Percentiles rank a stretch among this genome's conserved stretches.
These are phyloP conservation scores for Globisporangium iwayamae DNA, from an alignment of 352 stramenopile species.

Conservation along the genomic window DNA sequence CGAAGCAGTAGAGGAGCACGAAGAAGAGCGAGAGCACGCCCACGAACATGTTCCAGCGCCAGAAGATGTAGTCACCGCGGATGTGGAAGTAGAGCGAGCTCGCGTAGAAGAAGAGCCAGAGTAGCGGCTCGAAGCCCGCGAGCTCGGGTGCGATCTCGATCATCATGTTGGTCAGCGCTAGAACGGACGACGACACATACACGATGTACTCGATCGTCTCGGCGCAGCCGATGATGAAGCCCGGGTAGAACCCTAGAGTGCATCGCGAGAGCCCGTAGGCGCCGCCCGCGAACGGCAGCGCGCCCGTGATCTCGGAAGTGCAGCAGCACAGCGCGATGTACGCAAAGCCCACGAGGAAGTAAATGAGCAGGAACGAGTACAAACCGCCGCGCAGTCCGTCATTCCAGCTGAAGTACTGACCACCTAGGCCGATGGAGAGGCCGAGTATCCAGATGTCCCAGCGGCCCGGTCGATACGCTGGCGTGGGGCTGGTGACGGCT, in stretches of 20 bases:
- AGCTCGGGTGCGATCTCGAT: conserved; percentile 14
- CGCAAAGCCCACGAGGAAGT: conserved; percentile 21
- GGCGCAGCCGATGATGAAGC: conserved; percentile 30
- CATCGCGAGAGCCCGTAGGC: conserved; percentile 31
- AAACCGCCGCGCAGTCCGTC: conserved; percentile 21
- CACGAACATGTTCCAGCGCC: conserved; percentile 27
- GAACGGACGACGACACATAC: conserved; percentile 24
- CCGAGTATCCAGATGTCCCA: conserved; percentile 49
- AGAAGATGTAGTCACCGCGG: conserved; percentile 27
- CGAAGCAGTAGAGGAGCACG: conserved; percentile 29
- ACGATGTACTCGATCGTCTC: conserved; percentile 35
- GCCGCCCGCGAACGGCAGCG: conserved; percentile 31
- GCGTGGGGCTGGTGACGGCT: conserved; percentile 92
- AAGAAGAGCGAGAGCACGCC: conserved; percentile 27
- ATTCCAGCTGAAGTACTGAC: conserved; percentile 40
- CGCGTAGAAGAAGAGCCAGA: conserved; percentile 25
- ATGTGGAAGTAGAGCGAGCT: conserved; percentile 22
- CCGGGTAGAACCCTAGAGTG: conserved; percentile 31
- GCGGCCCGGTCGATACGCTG: conserved; percentile 92
- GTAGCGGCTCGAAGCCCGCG: conserved; percentile 16
- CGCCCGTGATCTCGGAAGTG: conserved; percentile 28
- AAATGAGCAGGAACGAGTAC: conserved; percentile 22
- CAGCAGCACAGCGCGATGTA: conserved; percentile 31
- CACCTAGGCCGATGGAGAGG: conserved; percentile 29
- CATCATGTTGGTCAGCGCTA: conserved; percentile 26